Evolutionary conservation across 768 basidiomycete species (phyloP).

Genomic region (Phanerochaete sordida): DNA sequence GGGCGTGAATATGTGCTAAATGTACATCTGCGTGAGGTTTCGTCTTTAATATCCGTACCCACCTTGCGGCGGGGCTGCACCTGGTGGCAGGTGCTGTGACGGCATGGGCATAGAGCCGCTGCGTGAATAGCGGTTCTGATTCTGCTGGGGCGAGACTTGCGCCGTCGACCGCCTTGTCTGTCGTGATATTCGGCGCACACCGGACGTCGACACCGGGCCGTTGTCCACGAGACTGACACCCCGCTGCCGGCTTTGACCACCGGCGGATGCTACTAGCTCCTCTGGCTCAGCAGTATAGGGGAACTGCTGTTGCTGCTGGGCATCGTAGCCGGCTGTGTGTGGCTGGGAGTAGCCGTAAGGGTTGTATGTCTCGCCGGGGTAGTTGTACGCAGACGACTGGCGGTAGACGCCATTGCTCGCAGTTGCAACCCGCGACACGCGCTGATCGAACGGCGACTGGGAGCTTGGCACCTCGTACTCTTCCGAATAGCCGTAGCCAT

Average conservation of each 20-base stretch:
- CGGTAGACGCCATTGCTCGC: conserved; percentile 37
- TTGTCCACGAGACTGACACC: conserved; percentile 79
- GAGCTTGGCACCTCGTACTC: conserved; percentile 13
- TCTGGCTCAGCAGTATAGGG: conserved; percentile 35
- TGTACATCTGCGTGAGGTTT: neutral
- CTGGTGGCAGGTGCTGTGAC: conserved; percentile 58
- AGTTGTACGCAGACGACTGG: conserved; percentile 34
- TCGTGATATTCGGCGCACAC: conserved; percentile 77
- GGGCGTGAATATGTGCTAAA: neutral
- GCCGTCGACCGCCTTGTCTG: conserved; percentile 58
- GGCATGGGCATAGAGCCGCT: conserved; percentile 30
- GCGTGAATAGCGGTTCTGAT: conserved; percentile 76
- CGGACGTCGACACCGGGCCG: conserved; percentile 78
- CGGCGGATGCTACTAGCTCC: conserved; percentile 24
- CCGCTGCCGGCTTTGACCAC: conserved; percentile 29
- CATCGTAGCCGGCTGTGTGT: conserved; percentile 28
- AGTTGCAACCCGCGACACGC: conserved; percentile 36
- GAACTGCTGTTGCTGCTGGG: conserved; percentile 8
- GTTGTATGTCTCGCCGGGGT: conserved; percentile 47
- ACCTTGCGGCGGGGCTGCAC: conserved; percentile 52
- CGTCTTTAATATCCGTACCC: conserved; percentile 11
- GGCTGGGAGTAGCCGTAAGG: conserved; percentile 55
- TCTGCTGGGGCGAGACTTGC: conserved; percentile 53
- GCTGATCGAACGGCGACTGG: conserved; percentile 32
- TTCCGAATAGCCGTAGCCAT: conserved; percentile 14